Evolutionary conservation across 257 asterid species (phyloP).

Genomic region (Penstemon newberryi): DNA sequence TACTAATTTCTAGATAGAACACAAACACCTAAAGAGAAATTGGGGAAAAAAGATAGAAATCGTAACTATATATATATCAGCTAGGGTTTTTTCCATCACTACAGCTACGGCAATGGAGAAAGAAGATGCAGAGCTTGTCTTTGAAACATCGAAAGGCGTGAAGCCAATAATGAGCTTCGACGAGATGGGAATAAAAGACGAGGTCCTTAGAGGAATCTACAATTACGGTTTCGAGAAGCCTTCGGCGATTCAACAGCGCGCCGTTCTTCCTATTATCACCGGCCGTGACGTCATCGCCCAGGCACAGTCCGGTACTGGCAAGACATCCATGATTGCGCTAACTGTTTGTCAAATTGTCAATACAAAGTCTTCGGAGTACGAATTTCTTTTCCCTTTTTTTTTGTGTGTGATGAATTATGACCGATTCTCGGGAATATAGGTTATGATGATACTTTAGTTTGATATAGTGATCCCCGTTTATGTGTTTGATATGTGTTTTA

Average conservation of each 20-base stretch:
- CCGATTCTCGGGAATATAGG: too few relatives aligned
- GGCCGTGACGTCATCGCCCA: constrained; percentile 95
- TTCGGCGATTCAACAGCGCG: constrained; percentile 89
- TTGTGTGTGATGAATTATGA: background rate
- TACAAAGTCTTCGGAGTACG: constrained; percentile 89
- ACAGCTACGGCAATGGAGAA: constrained; percentile 32
- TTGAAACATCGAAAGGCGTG: constrained; percentile 85
- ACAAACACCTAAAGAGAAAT: too few relatives aligned
- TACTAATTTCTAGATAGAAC: too few relatives aligned
- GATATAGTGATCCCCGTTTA: too few relatives aligned
- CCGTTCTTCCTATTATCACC: constrained; percentile 70
- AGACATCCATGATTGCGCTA: constrained; percentile 94
- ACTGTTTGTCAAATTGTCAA: constrained; percentile 83
- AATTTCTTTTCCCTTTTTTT: background rate
- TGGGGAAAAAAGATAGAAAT: too few relatives aligned
- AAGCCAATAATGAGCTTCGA: constrained; percentile 79
- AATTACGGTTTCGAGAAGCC: constrained; percentile 91
- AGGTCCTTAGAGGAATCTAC: constrained; percentile 76
- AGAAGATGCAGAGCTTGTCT: constrained; percentile 64
- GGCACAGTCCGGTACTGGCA: constrained; percentile 93
- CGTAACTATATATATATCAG: too few relatives aligned
- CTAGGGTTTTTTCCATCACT: too few relatives aligned
- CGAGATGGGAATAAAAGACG: constrained; percentile 88
- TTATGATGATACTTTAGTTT: too few relatives aligned
- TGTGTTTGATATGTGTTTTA: too few relatives aligned